Evolutionary conservation across 257 asterid species (phyloP), one percentile per base, ranked within the genome.

Genomic region (Craterostigma plantagineum): DNA sequence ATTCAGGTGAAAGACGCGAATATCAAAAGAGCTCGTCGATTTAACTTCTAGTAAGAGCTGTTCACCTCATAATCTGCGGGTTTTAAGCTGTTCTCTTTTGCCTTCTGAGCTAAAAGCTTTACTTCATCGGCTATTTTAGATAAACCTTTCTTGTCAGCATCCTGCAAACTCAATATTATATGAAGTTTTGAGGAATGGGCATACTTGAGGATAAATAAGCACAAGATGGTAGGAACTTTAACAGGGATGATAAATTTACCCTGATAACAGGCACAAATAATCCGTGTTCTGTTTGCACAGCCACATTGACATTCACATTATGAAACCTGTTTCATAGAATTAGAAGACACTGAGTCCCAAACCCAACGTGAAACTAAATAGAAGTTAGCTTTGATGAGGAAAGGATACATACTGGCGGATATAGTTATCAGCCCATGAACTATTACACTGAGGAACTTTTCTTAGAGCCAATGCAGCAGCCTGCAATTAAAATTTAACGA

Each of bases 391-490:
- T 23, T 23, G 30, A 23, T 2, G 30, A 23, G 30, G 30, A 23
- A 42, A 55, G 54, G 40, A 55, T 23, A 66, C 96, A 77, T 68
- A 90, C 99, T 90, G 99, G 57, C 99, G 92, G 53, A 90, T 90
- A 65, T 72, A 90, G 50, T 77, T 92, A 48, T 79, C 74, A 50
- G 91, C 84, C 99, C 99, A 83, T 16, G 99, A 90, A 69, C 99
- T 83, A 57, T 90, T 90, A 55, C 93, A 81, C 42, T 78, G 93
- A 40, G 99, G 99, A 59, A 90, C 96, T 70, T 75, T 83, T 46
- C 68, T 66, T 56, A 90, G 96, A 61, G 99, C 99, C 79, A 90
- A 67, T 58, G 99, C 99, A 63, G 95, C 90, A 61, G 96, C 96
- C 96, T 85, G 71, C 69, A 64, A 49, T 48, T n/a, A 53, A 53